Evolutionary conservation across 805 yeast species (phyloP).

Genomic region (Teunomyces gatunensis): DNA sequence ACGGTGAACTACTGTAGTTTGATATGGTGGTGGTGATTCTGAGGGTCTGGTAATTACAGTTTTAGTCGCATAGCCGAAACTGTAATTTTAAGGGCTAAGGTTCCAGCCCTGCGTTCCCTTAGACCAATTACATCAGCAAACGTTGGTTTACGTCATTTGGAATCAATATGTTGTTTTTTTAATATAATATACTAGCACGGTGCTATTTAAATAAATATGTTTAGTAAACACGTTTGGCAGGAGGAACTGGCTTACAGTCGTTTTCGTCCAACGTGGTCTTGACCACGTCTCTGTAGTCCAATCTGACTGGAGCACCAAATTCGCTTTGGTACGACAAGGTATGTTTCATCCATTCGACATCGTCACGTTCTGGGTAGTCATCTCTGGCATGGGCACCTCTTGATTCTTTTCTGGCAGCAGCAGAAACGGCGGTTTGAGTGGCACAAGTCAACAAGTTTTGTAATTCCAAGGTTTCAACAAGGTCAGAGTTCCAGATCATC

Average conservation of each 20-base stretch:
- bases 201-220: slow-evolving; percentile 3
- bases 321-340: slow-evolving; percentile 85
- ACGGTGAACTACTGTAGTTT: too few relatives aligned
- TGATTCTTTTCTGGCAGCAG: slow-evolving; percentile 93
- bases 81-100: neutral
- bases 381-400: slow-evolving; percentile 99
- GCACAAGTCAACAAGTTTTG: slow-evolving; percentile 97
- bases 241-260: slow-evolving; percentile 96
- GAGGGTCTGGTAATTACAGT: neutral
- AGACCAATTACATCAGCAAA: neutral
- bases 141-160: neutral
- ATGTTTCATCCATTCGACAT: slow-evolving; percentile 97
- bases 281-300: slow-evolving; percentile 85
- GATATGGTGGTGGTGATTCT: too few relatives aligned
- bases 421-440: slow-evolving; percentile 89
- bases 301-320: slow-evolving; percentile 66
- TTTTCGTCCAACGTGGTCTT: slow-evolving; percentile 80
- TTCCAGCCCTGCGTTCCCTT: neutral
- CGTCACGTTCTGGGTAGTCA: slow-evolving; percentile 95
- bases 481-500: slow-evolving; percentile 98
- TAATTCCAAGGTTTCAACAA: slow-evolving; percentile 92
- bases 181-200: neutral
- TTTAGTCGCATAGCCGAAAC: neutral
- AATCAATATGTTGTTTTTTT: neutral
- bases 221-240: slow-evolving; percentile 92